Percentiles rank a stretch among this genome's conserved stretches.
Conservation (phyloP, 2,329 filamentous ascomycete species). For the Penicillium brasilianum region DNA sequence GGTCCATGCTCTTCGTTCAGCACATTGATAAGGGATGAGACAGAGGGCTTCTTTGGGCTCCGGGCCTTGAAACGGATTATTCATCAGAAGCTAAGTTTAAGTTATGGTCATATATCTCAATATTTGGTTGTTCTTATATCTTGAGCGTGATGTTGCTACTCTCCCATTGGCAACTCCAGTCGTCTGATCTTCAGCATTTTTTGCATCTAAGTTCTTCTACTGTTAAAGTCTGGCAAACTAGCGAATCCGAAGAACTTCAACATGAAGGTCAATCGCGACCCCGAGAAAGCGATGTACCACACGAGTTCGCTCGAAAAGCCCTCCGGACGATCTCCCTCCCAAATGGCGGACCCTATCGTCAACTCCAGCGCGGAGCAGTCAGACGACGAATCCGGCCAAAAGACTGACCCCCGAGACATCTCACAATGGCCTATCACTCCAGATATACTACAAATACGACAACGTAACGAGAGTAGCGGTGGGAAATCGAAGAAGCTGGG, state of each 20-base stretch:
- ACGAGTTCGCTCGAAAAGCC: constrained; percentile 14
- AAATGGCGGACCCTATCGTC: constrained; percentile 12
- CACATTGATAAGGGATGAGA: constrained; percentile 1
- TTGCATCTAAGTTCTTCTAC: constrained; percentile 11
- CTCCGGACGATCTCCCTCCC: constrained; percentile 15
- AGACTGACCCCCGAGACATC: constrained; percentile 15
- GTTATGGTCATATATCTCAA: constrained; percentile 5
- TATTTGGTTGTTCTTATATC: constrained; percentile 14
- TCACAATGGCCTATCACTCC: constrained; percentile 16
- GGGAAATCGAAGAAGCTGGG: constrained; percentile 54
- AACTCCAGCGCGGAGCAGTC: constrained; percentile 17
- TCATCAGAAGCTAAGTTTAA: constrained; percentile 1
- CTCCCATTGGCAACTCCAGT: constrained; percentile 14
- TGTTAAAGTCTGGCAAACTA: constrained; percentile 14
- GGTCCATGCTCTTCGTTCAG: constrained; percentile 5
- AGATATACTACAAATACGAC: constrained; percentile 18
- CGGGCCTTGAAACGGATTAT: constrained; percentile 3
- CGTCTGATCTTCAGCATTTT: constrained; percentile 13
- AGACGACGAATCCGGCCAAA: constrained; percentile 17
- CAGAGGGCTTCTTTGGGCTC: not conserved
- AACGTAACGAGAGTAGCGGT: constrained; percentile 12
- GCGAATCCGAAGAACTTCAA: constrained; percentile 17
- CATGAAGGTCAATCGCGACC: constrained; percentile 15
- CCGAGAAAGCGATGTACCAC: constrained; percentile 13
- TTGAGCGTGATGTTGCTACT: constrained; percentile 14